Conservation (phyloP, 2,329 filamentous ascomycete species). For the Colletotrichum tofieldiae region DNA sequence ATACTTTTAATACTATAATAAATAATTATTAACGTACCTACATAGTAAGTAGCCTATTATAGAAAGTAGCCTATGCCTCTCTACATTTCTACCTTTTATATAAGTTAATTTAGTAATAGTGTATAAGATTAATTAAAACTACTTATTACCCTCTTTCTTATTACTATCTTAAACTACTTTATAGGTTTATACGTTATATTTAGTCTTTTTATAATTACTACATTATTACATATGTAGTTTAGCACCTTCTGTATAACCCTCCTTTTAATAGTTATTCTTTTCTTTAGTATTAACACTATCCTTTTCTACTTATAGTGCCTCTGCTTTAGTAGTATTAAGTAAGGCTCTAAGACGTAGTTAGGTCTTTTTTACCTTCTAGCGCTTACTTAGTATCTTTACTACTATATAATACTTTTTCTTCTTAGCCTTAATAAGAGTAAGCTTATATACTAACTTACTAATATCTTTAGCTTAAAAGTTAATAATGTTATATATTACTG, state of each 20-base stretch:
- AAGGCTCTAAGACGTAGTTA: background rate
- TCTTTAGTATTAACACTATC: background rate
- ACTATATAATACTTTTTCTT: too few relatives aligned
- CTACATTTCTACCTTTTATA: too few relatives aligned
- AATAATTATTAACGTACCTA: too few relatives aligned
- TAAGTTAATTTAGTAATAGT: too few relatives aligned
- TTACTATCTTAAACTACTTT: background rate
- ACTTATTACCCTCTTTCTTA: background rate
- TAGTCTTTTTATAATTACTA: too few relatives aligned
- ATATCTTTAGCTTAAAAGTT: background rate
- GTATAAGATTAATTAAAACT: constrained; percentile 9
- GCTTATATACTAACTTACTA: background rate
- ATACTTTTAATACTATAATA: too few relatives aligned
- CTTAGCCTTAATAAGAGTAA: too few relatives aligned
- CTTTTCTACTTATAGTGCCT: background rate
- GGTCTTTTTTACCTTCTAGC: background rate
- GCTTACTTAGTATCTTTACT: too few relatives aligned
- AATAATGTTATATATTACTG: background rate
- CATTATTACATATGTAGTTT: background rate
- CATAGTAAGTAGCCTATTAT: background rate
- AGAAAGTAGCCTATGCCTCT: background rate
- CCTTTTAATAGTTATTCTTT: background rate
- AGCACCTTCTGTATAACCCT: background rate
- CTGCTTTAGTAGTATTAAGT: constrained; percentile 5
- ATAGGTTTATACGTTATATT: background rate